These are phyloP conservation scores for Narthecium ossifragum DNA, from an alignment of 106 monocot genomes.

Conservation along the genomic window DNA sequence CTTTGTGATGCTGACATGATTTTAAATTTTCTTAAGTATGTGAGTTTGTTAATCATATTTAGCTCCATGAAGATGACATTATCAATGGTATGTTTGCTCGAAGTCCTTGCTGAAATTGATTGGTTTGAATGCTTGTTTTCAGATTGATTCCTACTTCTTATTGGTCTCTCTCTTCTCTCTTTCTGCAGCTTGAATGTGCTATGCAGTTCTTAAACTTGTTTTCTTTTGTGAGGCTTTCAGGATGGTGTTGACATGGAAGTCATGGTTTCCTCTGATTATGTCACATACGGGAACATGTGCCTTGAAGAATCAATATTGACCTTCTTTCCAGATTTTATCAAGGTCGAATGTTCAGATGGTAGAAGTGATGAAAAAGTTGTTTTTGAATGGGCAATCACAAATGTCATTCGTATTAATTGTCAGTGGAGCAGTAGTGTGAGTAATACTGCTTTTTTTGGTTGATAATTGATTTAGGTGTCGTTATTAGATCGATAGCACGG, in stretches of 20 bases:
- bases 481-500: background rate
- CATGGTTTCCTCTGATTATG: slow-evolving; percentile 38
- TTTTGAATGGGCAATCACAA: slow-evolving; percentile 26
- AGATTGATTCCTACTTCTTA: background rate
- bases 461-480: background rate
- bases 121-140: background rate
- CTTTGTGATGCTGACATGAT: too few relatives aligned
- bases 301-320: slow-evolving; percentile 29
- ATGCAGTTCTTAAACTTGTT: background rate
- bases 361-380: slow-evolving; percentile 27
- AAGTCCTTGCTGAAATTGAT: background rate
- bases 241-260: slow-evolving; percentile 23
- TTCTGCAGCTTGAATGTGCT: background rate
- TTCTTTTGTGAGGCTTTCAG: slow-evolving; percentile 16
- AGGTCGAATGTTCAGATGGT: slow-evolving; percentile 34
- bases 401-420: slow-evolving; percentile 42
- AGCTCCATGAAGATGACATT: too few relatives aligned
- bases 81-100: too few relatives aligned
- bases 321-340: slow-evolving; percentile 46
- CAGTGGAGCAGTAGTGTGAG: slow-evolving; percentile 44
- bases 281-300: slow-evolving; percentile 19
- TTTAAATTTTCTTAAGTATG: too few relatives aligned
- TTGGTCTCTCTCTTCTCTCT: background rate
- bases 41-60: too few relatives aligned
- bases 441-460: background rate